Base-by-base conservation (phyloP, 2,329 filamentous ascomycete species). In the Chaetomium sp. region DNA sequence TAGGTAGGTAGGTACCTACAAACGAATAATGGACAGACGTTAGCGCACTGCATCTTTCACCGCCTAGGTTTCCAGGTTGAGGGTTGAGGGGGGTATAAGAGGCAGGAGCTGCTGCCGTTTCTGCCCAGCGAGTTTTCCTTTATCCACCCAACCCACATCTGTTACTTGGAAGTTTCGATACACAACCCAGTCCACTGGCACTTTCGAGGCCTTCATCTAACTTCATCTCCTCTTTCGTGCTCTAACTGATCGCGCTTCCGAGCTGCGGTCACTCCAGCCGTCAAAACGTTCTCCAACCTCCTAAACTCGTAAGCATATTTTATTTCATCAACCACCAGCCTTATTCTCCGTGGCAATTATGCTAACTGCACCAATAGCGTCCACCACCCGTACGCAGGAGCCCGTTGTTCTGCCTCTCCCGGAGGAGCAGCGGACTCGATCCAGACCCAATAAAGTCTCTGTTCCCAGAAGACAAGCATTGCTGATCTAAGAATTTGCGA, bases 201-300 rank as follows among this genome's bases (percentile, higher is more conserved):
- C 38, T 13, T 51, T 49, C 21, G 16, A 42, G 16, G 16, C 38
- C 19, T 42, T 59, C 56, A 25, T 47, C 25, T 31, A 42, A 3
- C 25, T 53, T 45, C 31, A 38, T 64, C 38, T 50, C 54, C 61
- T 60, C 57, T 66, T 60, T 38, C 25, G 62, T 33, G n/a, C 53
- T n/a, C 38, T 65, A n/a, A 57, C 69, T 71, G 83, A 85, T 85
- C 85, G 84, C 85, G 83, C 81, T 80, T 70, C 67, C 72, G 79
- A 77, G 81, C 78, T 74, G 83, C 87, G 87, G 81, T 90, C 88
- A 81, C 79, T 71, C 69, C 75, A 79, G 78, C 80, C 89, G 90
- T 86, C 92, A 97, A 91, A 83, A 97, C 92, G 93, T 97, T 97
- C 90, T 94, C 93, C 85, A 97, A 96, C 83, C 90, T 96, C 75